Percentiles rank a stretch among this genome's conserved stretches.
phyloP scores from a whole-genome alignment of 345 rosid species.

The Arabidopsis suecica region DNA sequence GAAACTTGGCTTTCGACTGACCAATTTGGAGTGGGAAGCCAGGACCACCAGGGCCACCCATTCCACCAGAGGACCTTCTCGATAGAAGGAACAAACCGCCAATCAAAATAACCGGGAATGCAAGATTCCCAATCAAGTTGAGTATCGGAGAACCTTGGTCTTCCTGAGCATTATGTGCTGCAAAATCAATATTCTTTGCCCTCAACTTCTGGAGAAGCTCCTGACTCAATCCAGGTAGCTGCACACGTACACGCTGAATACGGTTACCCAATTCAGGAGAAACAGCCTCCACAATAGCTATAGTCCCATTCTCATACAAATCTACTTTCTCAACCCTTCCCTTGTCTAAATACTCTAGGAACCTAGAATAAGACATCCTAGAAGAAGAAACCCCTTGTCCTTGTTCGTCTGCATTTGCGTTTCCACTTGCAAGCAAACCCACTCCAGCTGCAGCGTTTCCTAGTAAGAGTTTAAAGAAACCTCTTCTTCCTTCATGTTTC shows the following conservation, averaged over 20 bases:
- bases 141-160: conserved; percentile 85
- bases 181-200: conserved; percentile 93
- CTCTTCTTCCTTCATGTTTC: conserved; percentile 71
- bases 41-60: conserved; percentile 99
- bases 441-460: conserved; percentile 63
- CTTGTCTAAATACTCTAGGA: conserved; percentile 89
- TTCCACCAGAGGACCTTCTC: conserved; percentile 93
- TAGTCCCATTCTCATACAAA: conserved; percentile 93
- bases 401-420: conserved; percentile 83
- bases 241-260: conserved; percentile 92
- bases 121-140: conserved; percentile 89
- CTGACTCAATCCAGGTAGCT: conserved; percentile 90
- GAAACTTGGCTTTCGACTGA: conserved; percentile 96
- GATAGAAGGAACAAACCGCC: conserved; percentile 95
- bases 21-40: conserved; percentile 86
- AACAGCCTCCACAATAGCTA: conserved; percentile 93
- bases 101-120: conserved; percentile 83
- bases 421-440: conserved; percentile 65
- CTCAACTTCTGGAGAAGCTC: conserved; percentile 96
- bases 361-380: conserved; percentile 97
- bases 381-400: conserved; percentile 97
- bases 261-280: conserved; percentile 96
- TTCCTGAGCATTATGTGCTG: conserved; percentile 95
- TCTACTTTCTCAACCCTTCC: conserved; percentile 87
- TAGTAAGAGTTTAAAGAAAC: conserved; percentile 65